phyloP scores from a whole-genome alignment of 805 yeast genomes.

The Isabelozyma heimii region DNA sequence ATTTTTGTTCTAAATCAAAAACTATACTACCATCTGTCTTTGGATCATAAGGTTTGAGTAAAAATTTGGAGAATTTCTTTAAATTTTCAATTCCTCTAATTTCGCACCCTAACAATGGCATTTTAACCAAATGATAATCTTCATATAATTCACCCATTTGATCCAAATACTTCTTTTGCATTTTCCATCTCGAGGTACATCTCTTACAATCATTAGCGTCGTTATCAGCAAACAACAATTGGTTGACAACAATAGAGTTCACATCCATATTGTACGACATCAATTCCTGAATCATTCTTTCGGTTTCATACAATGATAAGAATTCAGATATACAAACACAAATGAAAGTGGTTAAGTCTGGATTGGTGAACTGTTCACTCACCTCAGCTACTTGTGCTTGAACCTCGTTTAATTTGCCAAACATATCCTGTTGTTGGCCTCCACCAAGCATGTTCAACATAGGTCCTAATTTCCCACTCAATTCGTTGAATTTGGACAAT shows the following conservation, averaged over 20 bases:
- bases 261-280: slow-evolving; percentile 95
- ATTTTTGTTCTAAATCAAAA: slow-evolving; percentile 53
- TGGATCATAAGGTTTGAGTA: slow-evolving; percentile 76
- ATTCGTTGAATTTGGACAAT: slow-evolving; percentile 80
- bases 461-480: slow-evolving; percentile 87
- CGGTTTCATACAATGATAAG: slow-evolving; percentile 93
- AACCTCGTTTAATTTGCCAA: slow-evolving; percentile 74
- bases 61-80: slow-evolving; percentile 77
- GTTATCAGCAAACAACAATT: slow-evolving; percentile 81
- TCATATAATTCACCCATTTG: slow-evolving; percentile 96
- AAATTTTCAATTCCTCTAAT: slow-evolving; percentile 90
- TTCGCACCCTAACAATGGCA: slow-evolving; percentile 93
- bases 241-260: slow-evolving; percentile 93
- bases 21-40: slow-evolving; percentile 52
- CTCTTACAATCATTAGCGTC: slow-evolving; percentile 77
- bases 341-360: slow-evolving; percentile 91
- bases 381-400: slow-evolving; percentile 82
- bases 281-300: slow-evolving; percentile 95
- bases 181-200: slow-evolving; percentile 88
- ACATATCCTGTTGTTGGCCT: slow-evolving; percentile 65
- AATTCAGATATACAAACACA: slow-evolving; percentile 98
- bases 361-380: slow-evolving; percentile 91
- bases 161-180: slow-evolving; percentile 92
- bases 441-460: slow-evolving; percentile 76
- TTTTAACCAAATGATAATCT: slow-evolving; percentile 92